Percentiles rank a stretch among this genome's conserved stretches.
Conservation (phyloP, 2,329 filamentous ascomycete species). For the Neonectria ditissima region DNA sequence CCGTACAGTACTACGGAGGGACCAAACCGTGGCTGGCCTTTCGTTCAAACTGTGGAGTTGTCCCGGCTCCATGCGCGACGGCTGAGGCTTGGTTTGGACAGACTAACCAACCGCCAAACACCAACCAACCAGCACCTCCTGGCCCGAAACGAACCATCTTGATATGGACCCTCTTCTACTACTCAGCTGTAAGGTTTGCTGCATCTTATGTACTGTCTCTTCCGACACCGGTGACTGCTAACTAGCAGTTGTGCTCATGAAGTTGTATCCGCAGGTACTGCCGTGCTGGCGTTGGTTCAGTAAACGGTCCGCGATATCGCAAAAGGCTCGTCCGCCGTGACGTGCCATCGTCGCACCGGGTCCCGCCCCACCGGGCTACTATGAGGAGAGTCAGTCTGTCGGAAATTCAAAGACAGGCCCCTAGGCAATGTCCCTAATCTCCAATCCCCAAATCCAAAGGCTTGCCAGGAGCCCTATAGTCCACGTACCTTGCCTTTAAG, state of each 20-base stretch:
- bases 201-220: background rate
- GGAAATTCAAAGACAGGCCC: slow-evolving; percentile 26
- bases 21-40: slow-evolving; percentile 1
- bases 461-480: slow-evolving; percentile 22
- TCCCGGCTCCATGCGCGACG: slow-evolving; percentile 32
- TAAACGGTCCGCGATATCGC: background rate
- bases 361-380: slow-evolving; percentile 14
- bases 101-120: slow-evolving; percentile 25
- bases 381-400: slow-evolving; percentile 21
- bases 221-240: background rate
- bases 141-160: slow-evolving; percentile 15
- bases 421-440: slow-evolving; percentile 14
- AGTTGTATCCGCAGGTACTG: background rate
- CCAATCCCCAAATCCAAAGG: slow-evolving; percentile 10
- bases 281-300: background rate
- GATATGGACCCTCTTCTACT: background rate
- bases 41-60: slow-evolving; percentile 32
- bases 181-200: background rate
- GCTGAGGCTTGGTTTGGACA: slow-evolving; percentile 32
- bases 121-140: slow-evolving; percentile 11
- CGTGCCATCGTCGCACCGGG: slow-evolving; percentile 18
- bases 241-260: background rate
- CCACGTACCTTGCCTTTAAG: slow-evolving; percentile 22
- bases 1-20: slow-evolving; percentile 35
- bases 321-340: slow-evolving; percentile 1